Base-by-base conservation (phyloP, 2,329 filamentous ascomycete genomes). In the Fusarium algeriense region DNA sequence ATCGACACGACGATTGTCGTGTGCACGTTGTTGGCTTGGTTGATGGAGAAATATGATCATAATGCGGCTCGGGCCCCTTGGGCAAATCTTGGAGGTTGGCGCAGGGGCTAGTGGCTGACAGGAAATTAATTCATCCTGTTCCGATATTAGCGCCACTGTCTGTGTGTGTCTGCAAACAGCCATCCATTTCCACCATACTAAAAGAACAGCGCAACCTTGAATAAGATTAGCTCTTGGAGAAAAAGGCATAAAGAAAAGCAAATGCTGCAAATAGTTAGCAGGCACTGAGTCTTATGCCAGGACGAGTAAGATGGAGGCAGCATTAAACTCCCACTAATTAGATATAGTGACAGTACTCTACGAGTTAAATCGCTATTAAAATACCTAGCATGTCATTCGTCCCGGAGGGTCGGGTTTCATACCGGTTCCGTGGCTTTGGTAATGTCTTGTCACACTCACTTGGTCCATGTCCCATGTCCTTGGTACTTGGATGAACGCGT, bases 91-190 rank as follows among this genome's bases (percentile, higher is more conserved):
- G 48, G 50, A 32, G 50, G 50, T 54, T 54, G 50, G 50, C 7
- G 50, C 19, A 54, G 19, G 41, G 17, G 44, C 50, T 54, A 54
- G 37, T 43, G 50, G 50, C 50, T 44, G 37, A 44, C 50, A 23
- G 50, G 50, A 54, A 54, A 54, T 54, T 54, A 54, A 54, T 54
- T 54, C 50, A n/a, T 54, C 50, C 50, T 32, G 41, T 54, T 54
- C 50, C 50, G 50, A 54, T 12, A 2, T 44, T 54, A 44, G 50
- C 48, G 37, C 26, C 37, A 20, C 19, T n/a, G 12, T 44, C n/a
- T n/a, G n/a, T n/a, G n/a, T n/a, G n/a, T n/a, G n/a, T n/a, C 50
- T 32, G 37, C 23, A 54, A 54, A 44, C 37, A 23, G 50, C 50
- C 26, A 40, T 40, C 34, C 30, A 52, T 38, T 38, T 52, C 34